Evolutionary conservation across 768 basidiomycete genomes (phyloP), one percentile per base, ranked within the genome.

Genomic region (Suillus tomentosus): DNA sequence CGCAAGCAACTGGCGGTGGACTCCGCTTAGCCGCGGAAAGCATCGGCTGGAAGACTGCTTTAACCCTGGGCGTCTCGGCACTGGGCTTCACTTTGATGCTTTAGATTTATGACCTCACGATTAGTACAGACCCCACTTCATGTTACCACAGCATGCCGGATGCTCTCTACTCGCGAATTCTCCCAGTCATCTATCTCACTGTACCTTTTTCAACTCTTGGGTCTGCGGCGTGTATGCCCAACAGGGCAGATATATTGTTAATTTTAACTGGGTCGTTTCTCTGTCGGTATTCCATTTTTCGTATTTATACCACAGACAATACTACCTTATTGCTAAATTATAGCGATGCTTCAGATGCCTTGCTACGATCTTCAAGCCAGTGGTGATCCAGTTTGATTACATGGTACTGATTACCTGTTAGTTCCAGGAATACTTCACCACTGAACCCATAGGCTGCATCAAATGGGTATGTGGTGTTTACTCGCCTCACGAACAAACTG

Each of bases 61-160:
- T 72, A 22, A 65, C 40, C 5, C 67, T 75, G 9, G 65, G 59
- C n/a, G 40, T 72, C 11, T 66, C 70, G 36, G 70, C 66, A 3
- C 5, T 73, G 42, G 68, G 68, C 11, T 71, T 75, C 61, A 3
- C 34, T 3, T 19, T 61, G 24, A 39, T 67, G 58, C 63, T 68
- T 55, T 74, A 76, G 64, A 48, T 57, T 37, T 19, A 53, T 8
- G 37, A 47, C 24, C 31, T 62, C 50, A 55, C 48, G 47, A 57
- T 27, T 27, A 50, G 50, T 27, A 57, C 56, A 24, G 56, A 57
- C 55, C 14, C 14, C 22, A 39, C 39, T 57, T 57, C 39, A 57
- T 57, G n/a, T 57, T 22, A 34, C 6, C 31, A 36, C 53, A 54
- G 53, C 53, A 54, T 54, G 53, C 53, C 34, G 37, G 15, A 39